phyloP scores from a whole-genome alignment of 441 rosid genomes.

The Pelargonium fulgidum region DNA sequence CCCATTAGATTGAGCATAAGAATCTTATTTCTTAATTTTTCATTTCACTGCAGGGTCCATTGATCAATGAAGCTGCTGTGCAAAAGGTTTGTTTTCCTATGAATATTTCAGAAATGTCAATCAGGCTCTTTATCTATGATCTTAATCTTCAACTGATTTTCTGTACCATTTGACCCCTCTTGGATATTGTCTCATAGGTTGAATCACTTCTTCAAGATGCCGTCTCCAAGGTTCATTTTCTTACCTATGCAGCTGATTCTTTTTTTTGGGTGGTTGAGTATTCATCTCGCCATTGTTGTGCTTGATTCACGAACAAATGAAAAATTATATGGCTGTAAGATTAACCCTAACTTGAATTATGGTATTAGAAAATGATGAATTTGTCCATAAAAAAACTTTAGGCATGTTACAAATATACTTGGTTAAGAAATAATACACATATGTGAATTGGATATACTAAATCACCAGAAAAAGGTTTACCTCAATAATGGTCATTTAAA shows the following conservation, averaged over 20 bases:
- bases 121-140: constrained; percentile 9
- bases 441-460: not conserved
- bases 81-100: constrained; percentile 53
- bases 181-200: constrained; percentile 45
- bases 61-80: constrained; percentile 87
- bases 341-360: not conserved
- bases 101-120: not conserved
- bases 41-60: constrained; percentile 68
- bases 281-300: not conserved
- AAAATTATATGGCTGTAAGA: not conserved
- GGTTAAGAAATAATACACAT: not conserved
- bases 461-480: not conserved
- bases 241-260: constrained; percentile 14
- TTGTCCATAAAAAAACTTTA: not conserved
- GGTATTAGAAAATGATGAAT: not conserved
- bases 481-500: not conserved
- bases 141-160: constrained; percentile 8
- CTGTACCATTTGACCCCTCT: constrained; percentile 10
- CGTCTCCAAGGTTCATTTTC: constrained; percentile 59
- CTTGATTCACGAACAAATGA: not conserved
- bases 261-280: not conserved
- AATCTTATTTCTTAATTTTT: no score
- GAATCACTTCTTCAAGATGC: constrained; percentile 84
- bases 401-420: not conserved
- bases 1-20: constrained; percentile 5